Conservation (phyloP, 495 filamentous ascomycete species). For the Hypomontagnella submonticulosa region DNA sequence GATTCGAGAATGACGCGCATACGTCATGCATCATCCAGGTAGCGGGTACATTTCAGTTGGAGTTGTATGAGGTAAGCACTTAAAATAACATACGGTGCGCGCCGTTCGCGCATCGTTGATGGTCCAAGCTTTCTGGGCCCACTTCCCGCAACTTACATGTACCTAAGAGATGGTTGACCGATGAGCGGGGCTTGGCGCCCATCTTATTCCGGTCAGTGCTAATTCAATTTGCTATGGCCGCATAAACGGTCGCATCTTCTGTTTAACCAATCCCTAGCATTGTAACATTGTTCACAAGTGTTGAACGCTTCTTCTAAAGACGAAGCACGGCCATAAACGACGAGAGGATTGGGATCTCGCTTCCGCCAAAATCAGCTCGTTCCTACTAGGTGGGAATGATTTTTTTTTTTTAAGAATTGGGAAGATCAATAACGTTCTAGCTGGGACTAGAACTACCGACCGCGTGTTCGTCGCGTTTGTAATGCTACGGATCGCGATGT, state of each 20-base stretch:
- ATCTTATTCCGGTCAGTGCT: background rate
- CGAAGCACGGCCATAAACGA: constrained; percentile 4
- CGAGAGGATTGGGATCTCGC: too few species aligned
- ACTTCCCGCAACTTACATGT: too few species aligned
- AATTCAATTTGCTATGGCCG: constrained; percentile 6
- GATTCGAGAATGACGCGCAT: constrained; percentile 3
- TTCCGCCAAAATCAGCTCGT: too few species aligned
- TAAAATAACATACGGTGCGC: too few species aligned
- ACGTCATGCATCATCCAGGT: constrained; percentile 18
- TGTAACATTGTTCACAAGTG: too few species aligned
- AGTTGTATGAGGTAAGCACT: too few species aligned
- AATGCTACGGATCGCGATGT: background rate
- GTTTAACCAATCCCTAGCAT: constrained; percentile 16
- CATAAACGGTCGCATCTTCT: constrained; percentile 33
- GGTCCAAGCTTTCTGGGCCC: too few species aligned
- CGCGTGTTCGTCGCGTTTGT: constrained; percentile 9
- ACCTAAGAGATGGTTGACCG: background rate
- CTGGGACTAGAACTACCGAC: constrained; percentile 1
- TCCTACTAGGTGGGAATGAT: too few species aligned
- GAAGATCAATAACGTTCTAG: background rate
- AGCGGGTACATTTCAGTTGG: too few species aligned
- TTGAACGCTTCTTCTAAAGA: too few species aligned
- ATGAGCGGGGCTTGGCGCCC: constrained; percentile 4
- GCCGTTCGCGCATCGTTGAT: too few species aligned
- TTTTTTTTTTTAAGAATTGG: background rate